phyloP scores from a whole-genome alignment of 371 early-diverging fungal genomes.

The Conidiobolus incongruus region DNA sequence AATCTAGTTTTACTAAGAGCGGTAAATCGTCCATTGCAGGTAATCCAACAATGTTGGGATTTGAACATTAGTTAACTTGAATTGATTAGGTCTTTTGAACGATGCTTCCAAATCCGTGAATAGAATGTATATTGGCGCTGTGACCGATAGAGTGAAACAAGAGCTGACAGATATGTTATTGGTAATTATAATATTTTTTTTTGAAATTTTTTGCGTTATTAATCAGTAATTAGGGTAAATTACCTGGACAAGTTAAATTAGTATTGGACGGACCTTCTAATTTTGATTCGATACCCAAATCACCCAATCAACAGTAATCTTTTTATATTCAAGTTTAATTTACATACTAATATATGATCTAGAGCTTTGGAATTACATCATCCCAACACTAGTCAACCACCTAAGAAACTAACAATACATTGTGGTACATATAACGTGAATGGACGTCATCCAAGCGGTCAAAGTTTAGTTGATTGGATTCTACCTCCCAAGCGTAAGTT shows the following conservation, averaged over 20 bases:
- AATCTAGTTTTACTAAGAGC: slow-evolving; percentile 68
- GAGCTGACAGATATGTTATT: slow-evolving; percentile 73
- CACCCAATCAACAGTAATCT: too few relatives aligned
- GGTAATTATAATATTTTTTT: too few relatives aligned
- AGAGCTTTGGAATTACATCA: too few relatives aligned
- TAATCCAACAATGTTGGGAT: neutral
- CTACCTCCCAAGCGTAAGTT: slow-evolving; percentile 16
- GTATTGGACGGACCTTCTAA: too few relatives aligned
- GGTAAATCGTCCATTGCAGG: slow-evolving; percentile 68
- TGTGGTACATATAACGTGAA: slow-evolving; percentile 84
- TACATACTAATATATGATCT: too few relatives aligned
- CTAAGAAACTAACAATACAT: slow-evolving; percentile 17
- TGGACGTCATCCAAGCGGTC: slow-evolving; percentile 42
- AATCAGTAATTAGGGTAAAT: too few relatives aligned
- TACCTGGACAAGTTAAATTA: too few relatives aligned
- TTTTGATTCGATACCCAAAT: too few relatives aligned
- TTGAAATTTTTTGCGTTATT: too few relatives aligned
- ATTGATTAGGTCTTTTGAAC: slow-evolving; percentile 41
- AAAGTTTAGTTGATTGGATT: slow-evolving; percentile 41
- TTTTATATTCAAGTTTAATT: too few relatives aligned
- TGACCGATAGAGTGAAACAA: slow-evolving; percentile 76
- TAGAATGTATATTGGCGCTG: slow-evolving; percentile 80
- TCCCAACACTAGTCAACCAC: too few relatives aligned
- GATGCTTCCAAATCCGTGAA: slow-evolving; percentile 84
- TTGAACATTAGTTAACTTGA: slow-evolving; percentile 5